These are phyloP conservation scores for Articulospora tetracladia DNA, from an alignment of 495 filamentous ascomycete genomes.

Conservation along the genomic window DNA sequence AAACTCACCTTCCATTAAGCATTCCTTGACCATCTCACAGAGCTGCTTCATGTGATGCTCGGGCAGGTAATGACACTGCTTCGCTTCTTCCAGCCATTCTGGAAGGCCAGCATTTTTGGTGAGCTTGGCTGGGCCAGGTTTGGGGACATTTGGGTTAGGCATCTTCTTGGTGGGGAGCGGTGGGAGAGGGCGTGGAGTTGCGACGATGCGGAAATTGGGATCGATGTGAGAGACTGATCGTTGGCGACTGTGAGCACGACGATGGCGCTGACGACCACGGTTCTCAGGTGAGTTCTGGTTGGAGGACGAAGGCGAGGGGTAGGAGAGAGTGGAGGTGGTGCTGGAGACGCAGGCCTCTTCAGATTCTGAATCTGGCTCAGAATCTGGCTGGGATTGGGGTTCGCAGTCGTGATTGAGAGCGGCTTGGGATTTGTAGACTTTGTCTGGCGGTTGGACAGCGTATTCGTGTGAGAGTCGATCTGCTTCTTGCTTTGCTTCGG, in stretches of 20 bases:
- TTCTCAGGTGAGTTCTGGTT: too few species aligned
- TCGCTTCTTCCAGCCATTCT: constrained; percentile 93
- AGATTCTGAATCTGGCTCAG: too few species aligned
- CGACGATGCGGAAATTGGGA: background rate
- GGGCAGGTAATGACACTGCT: constrained; percentile 93
- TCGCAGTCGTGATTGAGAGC: background rate
- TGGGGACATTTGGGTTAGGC: constrained; percentile 56
- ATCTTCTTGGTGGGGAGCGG: constrained; percentile 8
- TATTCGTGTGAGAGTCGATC: background rate
- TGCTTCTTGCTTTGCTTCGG: background rate
- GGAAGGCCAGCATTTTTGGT: constrained; percentile 80
- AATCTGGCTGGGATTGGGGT: too few species aligned
- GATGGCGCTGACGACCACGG: background rate
- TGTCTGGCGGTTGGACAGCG: background rate
- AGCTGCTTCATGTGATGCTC: constrained; percentile 97
- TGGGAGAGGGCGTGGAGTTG: background rate
- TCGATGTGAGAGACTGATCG: background rate
- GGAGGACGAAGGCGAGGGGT: too few species aligned
- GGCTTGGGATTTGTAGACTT: background rate
- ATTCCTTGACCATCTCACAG: constrained; percentile 98
- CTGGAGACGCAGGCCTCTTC: too few species aligned
- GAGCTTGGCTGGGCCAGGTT: constrained; percentile 85
- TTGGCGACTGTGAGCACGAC: background rate
- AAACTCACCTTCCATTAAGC: constrained; percentile 84
- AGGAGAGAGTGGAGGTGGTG: background rate